Conservation (phyloP, 768 basidiomycete genomes). For the Amyloporia xantha region DNA sequence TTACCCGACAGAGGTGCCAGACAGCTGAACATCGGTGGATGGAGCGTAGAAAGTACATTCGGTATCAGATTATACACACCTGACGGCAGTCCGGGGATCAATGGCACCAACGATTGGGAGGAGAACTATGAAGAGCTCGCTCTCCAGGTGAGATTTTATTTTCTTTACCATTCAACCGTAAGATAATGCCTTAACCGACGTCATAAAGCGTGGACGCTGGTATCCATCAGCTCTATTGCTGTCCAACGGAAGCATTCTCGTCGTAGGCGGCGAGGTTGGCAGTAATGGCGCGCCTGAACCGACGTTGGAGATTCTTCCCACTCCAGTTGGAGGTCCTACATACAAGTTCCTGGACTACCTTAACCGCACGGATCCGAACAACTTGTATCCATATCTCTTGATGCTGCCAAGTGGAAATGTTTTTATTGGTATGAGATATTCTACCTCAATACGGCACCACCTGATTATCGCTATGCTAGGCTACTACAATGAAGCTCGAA, state of each 20-base stretch:
- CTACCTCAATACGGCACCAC: background rate
- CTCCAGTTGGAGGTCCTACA: constrained; percentile 56
- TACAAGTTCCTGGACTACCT: constrained; percentile 59
- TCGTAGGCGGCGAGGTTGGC: constrained; percentile 71
- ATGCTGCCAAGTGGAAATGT: constrained; percentile 63
- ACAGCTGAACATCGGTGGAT: constrained; percentile 60
- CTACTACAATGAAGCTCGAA: constrained; percentile 78
- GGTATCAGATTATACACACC: constrained; percentile 73
- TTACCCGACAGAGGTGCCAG: constrained; percentile 70
- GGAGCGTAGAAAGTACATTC: constrained; percentile 66
- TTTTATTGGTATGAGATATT: constrained; percentile 52
- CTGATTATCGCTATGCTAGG: constrained; percentile 29
- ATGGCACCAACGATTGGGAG: constrained; percentile 76
- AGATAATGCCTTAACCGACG: background rate
- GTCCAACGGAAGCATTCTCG: constrained; percentile 66
- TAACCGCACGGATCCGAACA: constrained; percentile 68
- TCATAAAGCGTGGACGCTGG: constrained; percentile 54
- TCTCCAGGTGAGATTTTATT: constrained; percentile 62
- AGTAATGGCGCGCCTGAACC: constrained; percentile 62
- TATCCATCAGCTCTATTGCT: constrained; percentile 64
- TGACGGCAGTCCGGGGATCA: constrained; percentile 58
- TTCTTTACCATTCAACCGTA: background rate
- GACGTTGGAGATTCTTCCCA: constrained; percentile 67
- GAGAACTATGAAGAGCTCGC: constrained; percentile 52
- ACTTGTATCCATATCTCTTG: constrained; percentile 72